phyloP scores from a whole-genome alignment of 1,139 yeast genomes.

The Saccharomycopsis hybrid region DNA sequence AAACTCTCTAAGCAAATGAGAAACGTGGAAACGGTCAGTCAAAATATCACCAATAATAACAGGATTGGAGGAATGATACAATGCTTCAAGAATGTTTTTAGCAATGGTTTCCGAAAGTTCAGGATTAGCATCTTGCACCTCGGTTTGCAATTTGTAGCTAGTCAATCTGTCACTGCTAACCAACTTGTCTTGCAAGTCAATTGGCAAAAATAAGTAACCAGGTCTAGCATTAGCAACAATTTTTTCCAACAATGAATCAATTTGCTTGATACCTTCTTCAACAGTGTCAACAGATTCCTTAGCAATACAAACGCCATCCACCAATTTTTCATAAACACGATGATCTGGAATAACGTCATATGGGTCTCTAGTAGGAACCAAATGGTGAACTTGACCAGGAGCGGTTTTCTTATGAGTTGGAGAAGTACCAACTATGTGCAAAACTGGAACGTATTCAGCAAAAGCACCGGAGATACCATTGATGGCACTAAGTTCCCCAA shows the following conservation, averaged over 20 bases:
- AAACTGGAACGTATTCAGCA: constrained; percentile 48
- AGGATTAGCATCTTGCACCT: constrained; percentile 29
- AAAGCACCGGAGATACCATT: constrained; percentile 81
- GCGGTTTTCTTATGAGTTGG: constrained; percentile 32
- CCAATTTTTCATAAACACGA: constrained; percentile 55
- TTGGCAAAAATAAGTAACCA: constrained; percentile 65
- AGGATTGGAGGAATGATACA: constrained; percentile 52
- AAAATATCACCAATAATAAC: constrained; percentile 58
- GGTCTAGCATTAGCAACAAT: constrained; percentile 54
- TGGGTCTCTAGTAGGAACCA: constrained; percentile 49
- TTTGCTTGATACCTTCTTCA: constrained; percentile 36
- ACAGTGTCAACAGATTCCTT: constrained; percentile 46
- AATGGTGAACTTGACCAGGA: constrained; percentile 49
- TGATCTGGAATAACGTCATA: constrained; percentile 48
- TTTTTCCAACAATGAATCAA: constrained; percentile 53
- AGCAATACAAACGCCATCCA: constrained; percentile 48
- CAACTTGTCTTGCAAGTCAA: constrained; percentile 47
- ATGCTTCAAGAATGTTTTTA: constrained; percentile 38
- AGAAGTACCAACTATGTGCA: constrained; percentile 45
- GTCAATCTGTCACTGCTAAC: constrained; percentile 36
- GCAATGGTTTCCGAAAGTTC: constrained; percentile 37
- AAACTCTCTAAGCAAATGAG: constrained; percentile 37
- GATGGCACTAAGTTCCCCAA: constrained; percentile 80
- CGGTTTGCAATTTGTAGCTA: constrained; percentile 23
- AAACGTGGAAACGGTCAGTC: constrained; percentile 44